A percentile compares a stretch with the other conserved stretches of the same genome.
Conservation (phyloP, 2,329 filamentous ascomycete genomes). For the Venturia oleaginea region DNA sequence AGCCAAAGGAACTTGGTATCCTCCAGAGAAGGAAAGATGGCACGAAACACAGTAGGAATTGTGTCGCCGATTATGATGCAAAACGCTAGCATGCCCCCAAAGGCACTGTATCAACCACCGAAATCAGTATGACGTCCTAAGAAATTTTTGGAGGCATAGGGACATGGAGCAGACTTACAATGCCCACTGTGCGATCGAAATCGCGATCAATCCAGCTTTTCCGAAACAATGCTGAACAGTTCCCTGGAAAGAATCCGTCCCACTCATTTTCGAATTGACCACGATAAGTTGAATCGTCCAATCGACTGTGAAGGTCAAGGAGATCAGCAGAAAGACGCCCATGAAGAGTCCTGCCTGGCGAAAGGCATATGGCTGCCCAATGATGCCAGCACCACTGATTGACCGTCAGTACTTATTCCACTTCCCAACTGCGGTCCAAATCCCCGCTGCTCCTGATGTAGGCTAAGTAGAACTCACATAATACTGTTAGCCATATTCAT, state of each 20-base stretch:
- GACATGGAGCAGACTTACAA: slow-evolving; percentile 45
- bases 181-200: slow-evolving; percentile 87
- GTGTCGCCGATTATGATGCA: slow-evolving; percentile 95
- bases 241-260: slow-evolving; percentile 86
- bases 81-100: slow-evolving; percentile 97
- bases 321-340: slow-evolving; percentile 68
- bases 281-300: slow-evolving; percentile 98
- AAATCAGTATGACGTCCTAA: background rate
- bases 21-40: slow-evolving; percentile 68
- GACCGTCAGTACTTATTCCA: slow-evolving; percentile 8
- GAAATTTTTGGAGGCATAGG: background rate
- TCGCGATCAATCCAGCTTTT: slow-evolving; percentile 75
- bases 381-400: slow-evolving; percentile 52
- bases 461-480: slow-evolving; percentile 41
- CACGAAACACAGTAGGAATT: slow-evolving; percentile 79
- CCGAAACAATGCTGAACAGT: slow-evolving; percentile 96
- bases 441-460: slow-evolving; percentile 14
- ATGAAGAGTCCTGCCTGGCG: slow-evolving; percentile 79
- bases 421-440: slow-evolving; percentile 10
- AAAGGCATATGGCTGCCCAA: slow-evolving; percentile 89
- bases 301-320: slow-evolving; percentile 76
- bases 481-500: slow-evolving; percentile 99
- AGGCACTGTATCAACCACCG: slow-evolving; percentile 47
- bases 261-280: slow-evolving; percentile 93
- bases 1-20: slow-evolving; percentile 71